These are phyloP conservation scores for Plasmodium billcollinsi DNA, from an alignment of 169 alveolate genomes.

Conservation along the genomic window DNA sequence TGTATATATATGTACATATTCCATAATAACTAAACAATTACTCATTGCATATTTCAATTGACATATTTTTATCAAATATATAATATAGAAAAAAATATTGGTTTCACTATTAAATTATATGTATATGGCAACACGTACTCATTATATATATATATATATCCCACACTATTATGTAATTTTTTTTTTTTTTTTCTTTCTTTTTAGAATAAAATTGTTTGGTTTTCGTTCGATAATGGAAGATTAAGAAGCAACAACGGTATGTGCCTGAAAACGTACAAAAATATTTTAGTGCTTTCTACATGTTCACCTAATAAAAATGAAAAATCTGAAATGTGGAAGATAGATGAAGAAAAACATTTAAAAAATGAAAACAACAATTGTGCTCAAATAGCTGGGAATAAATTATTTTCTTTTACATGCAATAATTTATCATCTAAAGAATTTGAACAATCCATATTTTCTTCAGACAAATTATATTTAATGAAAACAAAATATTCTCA, in stretches of 20 bases:
- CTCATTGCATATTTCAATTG: too few species aligned
- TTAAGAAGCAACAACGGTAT: constrained; percentile 50
- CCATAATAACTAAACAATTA: too few species aligned
- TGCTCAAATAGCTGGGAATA: constrained; percentile 72
- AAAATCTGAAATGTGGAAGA: constrained; percentile 65
- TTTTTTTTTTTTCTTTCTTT: constrained; percentile 2
- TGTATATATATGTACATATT: neutral
- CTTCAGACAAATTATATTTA: constrained; percentile 52
- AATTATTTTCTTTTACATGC: constrained; percentile 58
- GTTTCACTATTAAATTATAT: too few species aligned
- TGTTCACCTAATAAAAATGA: constrained; percentile 68
- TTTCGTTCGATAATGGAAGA: constrained; percentile 39
- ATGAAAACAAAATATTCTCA: constrained; percentile 76
- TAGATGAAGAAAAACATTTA: constrained; percentile 41
- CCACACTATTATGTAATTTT: too few species aligned
- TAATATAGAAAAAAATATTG: too few species aligned
- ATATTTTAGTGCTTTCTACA: constrained; percentile 47
- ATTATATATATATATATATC: neutral
- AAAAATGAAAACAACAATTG: constrained; percentile 61
- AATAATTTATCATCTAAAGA: constrained; percentile 56
- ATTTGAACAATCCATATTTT: constrained; percentile 24
- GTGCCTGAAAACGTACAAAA: constrained; percentile 72
- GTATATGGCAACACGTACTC: too few species aligned
- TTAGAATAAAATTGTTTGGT: constrained; percentile 52
- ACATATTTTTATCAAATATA: too few species aligned